Evolutionary conservation across 352 stramenopile genomes (phyloP), one percentile per base, ranked within the genome.

Genomic region (Pythium vanterpoolii): DNA sequence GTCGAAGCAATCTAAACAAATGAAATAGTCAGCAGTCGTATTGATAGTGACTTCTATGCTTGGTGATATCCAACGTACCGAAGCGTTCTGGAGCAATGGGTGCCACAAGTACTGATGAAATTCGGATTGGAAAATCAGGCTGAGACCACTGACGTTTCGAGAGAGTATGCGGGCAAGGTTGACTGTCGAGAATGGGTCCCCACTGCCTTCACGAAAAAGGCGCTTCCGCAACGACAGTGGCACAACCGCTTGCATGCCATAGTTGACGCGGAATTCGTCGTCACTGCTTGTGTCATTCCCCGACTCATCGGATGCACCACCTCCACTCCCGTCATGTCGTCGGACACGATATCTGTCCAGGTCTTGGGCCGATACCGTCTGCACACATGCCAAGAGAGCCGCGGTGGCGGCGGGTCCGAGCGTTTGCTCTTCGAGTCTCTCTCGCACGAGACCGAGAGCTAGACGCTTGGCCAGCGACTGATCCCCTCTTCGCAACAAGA

Each of bases 81-180:
- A 47, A 8, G 61, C 51, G n/a, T 76, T 50, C 36, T 71, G 64
- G 2, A 89, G 68, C 31, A 89, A 67, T 8, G 42, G 43, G 33
- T 68, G 66, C 82, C 82, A 91, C 21, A 89, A 60, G 44, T 85
- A 47, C 5, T 68, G 56, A 14, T 76, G 76, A 60, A 91, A 83
- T 1, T 91, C 82, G n/a, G 65, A 49, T 40, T 91, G 82, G 19
- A 73, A 64, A 13, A 88, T 73, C 19, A 82, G 58, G 9, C 80
- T 45, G 34, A 83, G 71, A 0, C 79, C 79, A 33, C 59, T 67
- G 16, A 48, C 53, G 53, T 87, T 89, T 24, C 74, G 52, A 3
- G 53, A 47, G 5, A 45, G 27, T 10, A 50, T 19, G 8, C 47
- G 30, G 1, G n/a, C 16, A 16, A 43, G n/a, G n/a, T n/a, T 34